Base-by-base conservation (phyloP, 371 early-diverging fungal genomes). In the Phascolomyces articulosus region DNA sequence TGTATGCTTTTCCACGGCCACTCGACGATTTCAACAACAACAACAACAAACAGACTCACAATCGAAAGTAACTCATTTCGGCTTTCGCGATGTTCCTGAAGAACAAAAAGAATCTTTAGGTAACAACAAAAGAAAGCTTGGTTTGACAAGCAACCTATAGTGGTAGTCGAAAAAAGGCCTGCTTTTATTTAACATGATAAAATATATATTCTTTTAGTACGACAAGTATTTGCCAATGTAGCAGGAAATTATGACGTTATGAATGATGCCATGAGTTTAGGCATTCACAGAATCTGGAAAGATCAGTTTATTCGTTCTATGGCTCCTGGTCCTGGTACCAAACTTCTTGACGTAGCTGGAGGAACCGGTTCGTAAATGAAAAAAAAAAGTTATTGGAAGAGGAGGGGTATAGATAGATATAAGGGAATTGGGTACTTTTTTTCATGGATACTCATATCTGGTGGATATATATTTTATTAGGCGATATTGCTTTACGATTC, bases 181-280 rank as follows among this genome's bases (percentile, higher is more conserved):
- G 11, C 29, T 31, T 62, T n/a, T 38, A 63, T 34, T 61, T 6
- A 40, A 18, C n/a, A n/a, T n/a, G n/a, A n/a, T 26, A 57, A 29
- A 31, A 24, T 53, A 38, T 29, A 18, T 68, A 34, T 34, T 1
- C 11, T 0, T 44, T 15, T 44, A 87, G 98, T 98, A 34, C 91
- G 89, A 60, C 75, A 89, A 58, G 98, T 98, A 16, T 98, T 98
- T 74, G 85, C 91, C 21, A 95, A 86, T 67, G 98, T 98, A 16
- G 98, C 98, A 4, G 75, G 84, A 18, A 94, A 91, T 49, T 98
- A 98, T 79, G 98, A 98, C 73, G 70, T 96, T 13, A 98, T 98
- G 98, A 98, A 98, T 81, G 98, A 98, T 62, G 90, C 92, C 16
- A 98, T 98, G 98, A 92, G 92, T 72, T 79, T 88, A 24, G 98